A percentile compares a stretch with the other conserved stretches of the same genome.
Conservation (phyloP, 371 early-diverging fungal species). For the Circinella umbellata region DNA sequence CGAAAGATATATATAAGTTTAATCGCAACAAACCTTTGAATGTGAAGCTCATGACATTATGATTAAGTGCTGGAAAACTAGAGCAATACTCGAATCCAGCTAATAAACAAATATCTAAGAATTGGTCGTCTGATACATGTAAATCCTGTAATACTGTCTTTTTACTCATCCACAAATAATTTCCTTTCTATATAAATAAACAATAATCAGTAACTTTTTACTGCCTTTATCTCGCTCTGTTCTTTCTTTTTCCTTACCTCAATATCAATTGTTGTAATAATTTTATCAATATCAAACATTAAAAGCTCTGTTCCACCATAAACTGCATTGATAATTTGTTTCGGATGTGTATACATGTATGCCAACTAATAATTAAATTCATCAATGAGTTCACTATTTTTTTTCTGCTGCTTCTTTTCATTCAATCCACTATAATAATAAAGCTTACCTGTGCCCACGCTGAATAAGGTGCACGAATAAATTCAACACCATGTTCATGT, state of each 20-base stretch:
- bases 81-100: constrained; percentile 81
- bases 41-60: constrained; percentile 57
- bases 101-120: constrained; percentile 82
- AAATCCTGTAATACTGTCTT: constrained; percentile 67
- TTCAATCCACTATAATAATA: no score
- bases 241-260: constrained; percentile 35
- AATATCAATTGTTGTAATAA: constrained; percentile 72
- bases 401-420: background rate
- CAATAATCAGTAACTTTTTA: background rate
- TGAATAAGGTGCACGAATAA: constrained; percentile 84
- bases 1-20: no score
- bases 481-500: constrained; percentile 67
- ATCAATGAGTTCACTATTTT: background rate
- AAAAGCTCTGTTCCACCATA: constrained; percentile 76
- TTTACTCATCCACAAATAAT: constrained; percentile 73
- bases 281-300: constrained; percentile 81
- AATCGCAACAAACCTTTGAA: constrained; percentile 55
- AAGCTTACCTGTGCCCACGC: constrained; percentile 75
- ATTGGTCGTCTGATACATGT: constrained; percentile 73
- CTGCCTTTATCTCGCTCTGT: background rate
- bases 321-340: constrained; percentile 72
- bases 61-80: constrained; percentile 74
- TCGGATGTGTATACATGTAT: constrained; percentile 74
- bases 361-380: constrained; percentile 55
- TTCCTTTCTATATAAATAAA: constrained; percentile 47